These are phyloP conservation scores for Tetracladium maxilliforme DNA, from an alignment of 2,329 filamentous ascomycete genomes.

Conservation along the genomic window DNA sequence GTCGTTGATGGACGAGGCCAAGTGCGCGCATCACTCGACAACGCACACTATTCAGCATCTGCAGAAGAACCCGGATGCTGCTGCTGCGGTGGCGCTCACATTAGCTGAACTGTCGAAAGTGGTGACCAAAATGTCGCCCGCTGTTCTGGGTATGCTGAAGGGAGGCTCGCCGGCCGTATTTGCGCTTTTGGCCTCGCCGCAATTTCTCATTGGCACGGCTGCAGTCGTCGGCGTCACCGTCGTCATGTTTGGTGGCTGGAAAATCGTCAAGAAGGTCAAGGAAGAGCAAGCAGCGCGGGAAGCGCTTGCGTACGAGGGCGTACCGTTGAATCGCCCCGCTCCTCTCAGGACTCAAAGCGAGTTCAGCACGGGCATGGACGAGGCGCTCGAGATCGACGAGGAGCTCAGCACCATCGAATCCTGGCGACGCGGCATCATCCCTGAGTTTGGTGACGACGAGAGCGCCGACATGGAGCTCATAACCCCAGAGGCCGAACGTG, in stretches of 20 bases:
- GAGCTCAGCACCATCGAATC: constrained; percentile 13
- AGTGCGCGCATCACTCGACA: constrained; percentile 78
- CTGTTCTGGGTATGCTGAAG: constrained; percentile 63
- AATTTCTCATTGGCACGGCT: constrained; percentile 87
- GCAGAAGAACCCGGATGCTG: constrained; percentile 74
- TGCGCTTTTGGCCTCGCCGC: constrained; percentile 71
- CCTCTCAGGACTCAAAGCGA: too few species aligned
- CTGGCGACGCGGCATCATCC: constrained; percentile 17
- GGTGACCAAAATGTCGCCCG: constrained; percentile 70
- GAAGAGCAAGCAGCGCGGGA: constrained; percentile 15
- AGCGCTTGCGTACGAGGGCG: constrained; percentile 3
- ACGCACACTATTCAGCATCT: constrained; percentile 68
- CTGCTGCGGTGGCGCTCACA: constrained; percentile 85
- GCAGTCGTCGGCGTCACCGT: constrained; percentile 87
- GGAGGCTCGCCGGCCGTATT: constrained; percentile 74
- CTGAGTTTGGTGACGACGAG: too few species aligned
- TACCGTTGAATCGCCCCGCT: not conserved
- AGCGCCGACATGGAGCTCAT: too few species aligned
- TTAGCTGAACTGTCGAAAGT: constrained; percentile 81
- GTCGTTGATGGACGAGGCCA: constrained; percentile 65
- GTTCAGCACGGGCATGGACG: too few species aligned
- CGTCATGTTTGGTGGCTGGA: constrained; percentile 91
- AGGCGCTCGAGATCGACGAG: constrained; percentile 13
- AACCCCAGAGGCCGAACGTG: constrained; percentile 14
- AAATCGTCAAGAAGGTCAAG: constrained; percentile 82